A percentile compares a stretch with the other conserved stretches of the same genome.
Evolutionary conservation across 345 rosid genomes (phyloP).

Genomic region (Eucalyptus urophylla): DNA sequence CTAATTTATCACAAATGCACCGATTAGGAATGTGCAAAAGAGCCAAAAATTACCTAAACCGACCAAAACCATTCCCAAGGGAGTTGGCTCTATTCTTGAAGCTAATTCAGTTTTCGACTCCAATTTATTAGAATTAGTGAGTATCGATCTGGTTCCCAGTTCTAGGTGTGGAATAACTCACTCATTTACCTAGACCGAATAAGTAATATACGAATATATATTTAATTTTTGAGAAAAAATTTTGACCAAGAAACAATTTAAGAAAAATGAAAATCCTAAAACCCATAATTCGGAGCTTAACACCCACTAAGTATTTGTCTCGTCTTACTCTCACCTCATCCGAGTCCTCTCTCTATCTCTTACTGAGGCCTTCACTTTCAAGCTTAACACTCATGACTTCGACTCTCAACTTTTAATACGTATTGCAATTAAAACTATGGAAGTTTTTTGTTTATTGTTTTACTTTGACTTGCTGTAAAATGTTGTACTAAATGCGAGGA

Average conservation of each 20-base stretch:
- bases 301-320: rapidly evolving
- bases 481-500: too few relatives aligned
- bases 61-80: rapidly evolving
- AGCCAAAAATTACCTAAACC: rapidly evolving
- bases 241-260: rapidly evolving
- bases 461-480: rapidly evolving
- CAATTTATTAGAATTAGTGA: too few relatives aligned
- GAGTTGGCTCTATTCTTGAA: rapidly evolving
- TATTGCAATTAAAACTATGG: too few relatives aligned
- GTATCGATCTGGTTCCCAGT: rapidly evolving
- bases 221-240: rapidly evolving
- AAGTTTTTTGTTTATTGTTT: too few relatives aligned
- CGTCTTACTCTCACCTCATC: rapidly evolving
- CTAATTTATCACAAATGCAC: too few relatives aligned
- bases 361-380: too few relatives aligned
- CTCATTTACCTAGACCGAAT: rapidly evolving
- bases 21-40: rapidly evolving
- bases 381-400: rapidly evolving
- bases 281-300: too few relatives aligned
- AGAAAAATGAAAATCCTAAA: too few relatives aligned
- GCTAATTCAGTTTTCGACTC: rapidly evolving
- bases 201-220: rapidly evolving
- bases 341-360: rapidly evolving
- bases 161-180: too few relatives aligned
- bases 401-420: rapidly evolving